Evolutionary conservation across 805 yeast species (phyloP).

Genomic region (Pichia membranifaciens): DNA sequence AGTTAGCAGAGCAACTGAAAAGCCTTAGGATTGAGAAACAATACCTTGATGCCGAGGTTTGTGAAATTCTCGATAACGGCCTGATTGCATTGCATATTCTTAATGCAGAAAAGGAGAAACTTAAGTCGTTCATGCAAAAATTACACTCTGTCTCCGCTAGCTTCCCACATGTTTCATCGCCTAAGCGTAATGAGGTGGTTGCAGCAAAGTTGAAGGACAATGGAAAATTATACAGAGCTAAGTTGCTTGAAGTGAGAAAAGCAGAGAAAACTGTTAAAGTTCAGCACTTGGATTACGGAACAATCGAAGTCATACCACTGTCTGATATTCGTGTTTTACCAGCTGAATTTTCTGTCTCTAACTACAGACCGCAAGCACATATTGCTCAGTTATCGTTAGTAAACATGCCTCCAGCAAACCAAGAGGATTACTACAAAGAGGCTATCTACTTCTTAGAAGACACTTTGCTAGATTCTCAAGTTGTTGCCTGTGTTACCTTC

Average conservation of each 20-base stretch:
- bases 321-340: conserved; percentile 49
- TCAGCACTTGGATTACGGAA: conserved; percentile 59
- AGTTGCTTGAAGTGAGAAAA: conserved; percentile 42
- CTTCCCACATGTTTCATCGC: conserved; percentile 31
- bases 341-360: conserved; percentile 35
- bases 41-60: conserved; percentile 48
- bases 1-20: conserved; percentile 17
- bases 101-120: conserved; percentile 35
- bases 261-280: conserved; percentile 40
- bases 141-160: conserved; percentile 38
- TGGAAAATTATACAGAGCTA: conserved; percentile 55
- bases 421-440: conserved; percentile 49
- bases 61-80: conserved; percentile 41
- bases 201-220: conserved; percentile 48
- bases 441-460: conserved; percentile 52
- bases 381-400: conserved; percentile 48
- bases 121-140: conserved; percentile 39
- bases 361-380: conserved; percentile 49
- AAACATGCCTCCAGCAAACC: conserved; percentile 50
- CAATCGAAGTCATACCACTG: conserved; percentile 39
- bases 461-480: conserved; percentile 42
- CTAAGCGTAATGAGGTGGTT: conserved; percentile 48
- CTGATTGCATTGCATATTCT: conserved; percentile 41
- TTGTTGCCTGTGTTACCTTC: conserved; percentile 49
- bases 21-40: conserved; percentile 28